Evolutionary conservation across 2,329 filamentous ascomycete genomes (phyloP).

Genomic region (Ophiostoma fasciatum): DNA sequence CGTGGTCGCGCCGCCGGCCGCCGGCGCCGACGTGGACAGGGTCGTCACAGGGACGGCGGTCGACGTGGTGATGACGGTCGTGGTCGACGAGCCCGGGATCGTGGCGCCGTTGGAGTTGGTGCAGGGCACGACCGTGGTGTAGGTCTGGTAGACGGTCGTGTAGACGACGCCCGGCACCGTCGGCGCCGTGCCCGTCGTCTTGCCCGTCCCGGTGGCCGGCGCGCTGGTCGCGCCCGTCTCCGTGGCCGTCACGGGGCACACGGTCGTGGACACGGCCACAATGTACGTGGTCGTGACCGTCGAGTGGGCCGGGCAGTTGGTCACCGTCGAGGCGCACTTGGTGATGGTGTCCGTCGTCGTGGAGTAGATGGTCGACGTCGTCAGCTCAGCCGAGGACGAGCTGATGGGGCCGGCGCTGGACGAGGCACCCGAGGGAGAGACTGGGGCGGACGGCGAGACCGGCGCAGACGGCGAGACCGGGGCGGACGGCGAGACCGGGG

Average conservation of each 20-base stretch:
- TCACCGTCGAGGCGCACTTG: slow-evolving; percentile 29
- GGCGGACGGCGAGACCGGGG: not conserved
- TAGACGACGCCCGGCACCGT: slow-evolving; percentile 23
- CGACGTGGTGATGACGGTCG: too few species aligned
- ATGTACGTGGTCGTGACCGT: slow-evolving; percentile 34
- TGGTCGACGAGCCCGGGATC: slow-evolving; percentile 34
- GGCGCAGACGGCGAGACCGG: too few species aligned
- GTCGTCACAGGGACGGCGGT: too few species aligned
- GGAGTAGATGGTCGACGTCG: slow-evolving; percentile 26
- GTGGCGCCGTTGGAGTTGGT: slow-evolving; percentile 29
- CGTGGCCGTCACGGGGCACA: slow-evolving; percentile 47
- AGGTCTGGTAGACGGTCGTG: slow-evolving; percentile 33
- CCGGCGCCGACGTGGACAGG: too few species aligned
- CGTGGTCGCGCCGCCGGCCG: too few species aligned
- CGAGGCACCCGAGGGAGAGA: not conserved
- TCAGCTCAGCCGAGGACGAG: slow-evolving; percentile 8
- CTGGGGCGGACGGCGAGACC: not conserved
- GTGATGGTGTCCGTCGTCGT: slow-evolving; percentile 35
- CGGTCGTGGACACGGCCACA: slow-evolving; percentile 41
- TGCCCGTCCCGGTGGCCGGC: slow-evolving; percentile 27
- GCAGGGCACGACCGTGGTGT: slow-evolving; percentile 37
- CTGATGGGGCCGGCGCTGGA: not conserved
- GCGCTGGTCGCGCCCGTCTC: slow-evolving; percentile 18
- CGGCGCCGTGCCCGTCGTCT: slow-evolving; percentile 9
- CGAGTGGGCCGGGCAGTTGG: slow-evolving; percentile 35